Evolutionary conservation across 192 early-diverging fungal species (phyloP), one percentile per base, ranked within the genome.

Genomic region (Coemansia sp.): DNA sequence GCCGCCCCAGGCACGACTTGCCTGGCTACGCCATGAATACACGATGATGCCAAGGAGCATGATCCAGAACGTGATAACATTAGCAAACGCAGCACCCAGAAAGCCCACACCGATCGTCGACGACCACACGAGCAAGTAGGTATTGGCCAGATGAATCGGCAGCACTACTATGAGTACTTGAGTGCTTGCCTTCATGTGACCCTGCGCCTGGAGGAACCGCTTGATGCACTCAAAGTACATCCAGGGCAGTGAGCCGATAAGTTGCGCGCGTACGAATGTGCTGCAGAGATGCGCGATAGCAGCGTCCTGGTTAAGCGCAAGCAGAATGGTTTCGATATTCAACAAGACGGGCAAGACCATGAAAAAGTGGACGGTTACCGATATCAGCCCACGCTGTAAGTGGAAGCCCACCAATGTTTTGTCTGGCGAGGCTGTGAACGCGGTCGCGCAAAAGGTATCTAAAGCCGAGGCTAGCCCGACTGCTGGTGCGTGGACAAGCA

Each of bases 201-300:
- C 95, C 83, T 98, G 96, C 0, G 90, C 89, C 69, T 96, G 93
- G 20, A 97, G 80, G 70, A 86, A 97, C 53, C 93, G 86, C 70
- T 94, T 92, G 52, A 94, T 69, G 70, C 91, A 92, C 63, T 97
- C 95, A 84, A 91, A 91, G 27, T 86, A 84, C 74, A 97, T 76
- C 75, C 84, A 88, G 2, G 94, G 89, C 27, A 91, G 87, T 40
- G 90, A 85, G 4, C 94, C 93, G 2, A 89, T 75, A 37, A 96
- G 69, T n/a, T 90, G 80, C 18, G 83, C 89, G 6, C 84, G 72
- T 18, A 92, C 67, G 70, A 89, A 98, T 32, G 78, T 24, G 13
- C 88, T 90, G 16, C 92, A 86, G 8, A 95, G 76, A 7, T 73
- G n/a, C 0, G 95, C 86, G 6, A 97, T 68, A 41, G 83, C 75